Base-by-base conservation (phyloP, 257 asterid genomes). In the Gardenia jasminoides region DNA sequence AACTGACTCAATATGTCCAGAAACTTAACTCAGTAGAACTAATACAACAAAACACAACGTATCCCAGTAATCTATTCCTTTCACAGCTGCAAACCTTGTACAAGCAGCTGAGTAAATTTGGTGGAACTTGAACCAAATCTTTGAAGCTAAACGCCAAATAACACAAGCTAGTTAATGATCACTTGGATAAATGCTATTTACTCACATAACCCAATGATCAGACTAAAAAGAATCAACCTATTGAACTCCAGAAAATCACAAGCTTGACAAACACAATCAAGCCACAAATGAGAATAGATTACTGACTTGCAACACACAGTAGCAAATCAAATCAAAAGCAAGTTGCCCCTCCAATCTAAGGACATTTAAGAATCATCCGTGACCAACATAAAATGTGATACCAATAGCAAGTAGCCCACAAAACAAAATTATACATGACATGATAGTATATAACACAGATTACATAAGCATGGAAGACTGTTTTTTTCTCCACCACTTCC, bases 151-250 rank as follows among this genome's bases (percentile, higher is more conserved):
- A 16, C 6, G 36, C 20, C 19, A 30, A 7, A 30, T 15, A 0
- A 24, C 26, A 20, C 26, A 61, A 31, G 2, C 31, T 61, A n/a
- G 4, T 11, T 13, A 30, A 30, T 24, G 1, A 28, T 10, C 36
- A 36, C 72, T 16, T 36, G 1, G 20, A 41, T 36, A 67, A 36
- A 24, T 19, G 36, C 1, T 8, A 65, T 3, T 65, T 30, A 4
- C 44, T 65, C 41, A 2, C 19, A 65, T 6, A 43, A 80, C 79
- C 41, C 41, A 36, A 36, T 1, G 41, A 36, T 36, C 41, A 36
- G 41, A 36, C 4, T 36, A 36, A 69, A 86, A 85, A 78, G 56
- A 41, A 62, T 68, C 50, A 31, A 82, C 31, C 6, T 8, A 3
- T 17, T 68, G 43, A 11, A n/a, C 20, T 28, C 22, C 33, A 43